These are phyloP conservation scores for Corchorus capsularis DNA, from an alignment of 345 rosid genomes.

Conservation along the genomic window DNA sequence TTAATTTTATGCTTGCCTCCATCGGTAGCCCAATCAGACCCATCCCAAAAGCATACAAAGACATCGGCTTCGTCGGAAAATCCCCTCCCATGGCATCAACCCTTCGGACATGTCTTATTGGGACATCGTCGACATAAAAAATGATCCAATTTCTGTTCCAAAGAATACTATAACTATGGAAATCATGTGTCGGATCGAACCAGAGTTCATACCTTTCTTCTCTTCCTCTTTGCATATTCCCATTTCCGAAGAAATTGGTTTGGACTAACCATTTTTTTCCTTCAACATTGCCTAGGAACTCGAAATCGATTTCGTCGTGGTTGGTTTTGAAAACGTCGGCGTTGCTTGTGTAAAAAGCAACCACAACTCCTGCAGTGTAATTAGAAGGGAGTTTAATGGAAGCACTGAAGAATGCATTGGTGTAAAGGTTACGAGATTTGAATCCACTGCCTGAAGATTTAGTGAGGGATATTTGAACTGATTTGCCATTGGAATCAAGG, in stretches of 20 bases:
- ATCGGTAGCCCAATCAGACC: conserved; percentile 85
- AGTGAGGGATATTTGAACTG: conserved; percentile 1
- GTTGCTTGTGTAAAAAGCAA: conserved; percentile 89
- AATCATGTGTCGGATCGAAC: conserved; percentile 92
- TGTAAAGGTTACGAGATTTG: conserved; percentile 76
- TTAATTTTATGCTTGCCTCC: conserved; percentile 86
- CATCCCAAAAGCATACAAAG: conserved; percentile 91
- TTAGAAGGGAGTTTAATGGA: conserved; percentile 84
- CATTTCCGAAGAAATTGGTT: conserved; percentile 86
- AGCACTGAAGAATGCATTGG: conserved; percentile 87
- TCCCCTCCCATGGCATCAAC: conserved; percentile 70
- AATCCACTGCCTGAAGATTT: conserved; percentile 45
- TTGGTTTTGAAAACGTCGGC: conserved; percentile 77
- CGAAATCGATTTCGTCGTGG: conserved; percentile 93
- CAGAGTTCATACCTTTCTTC: conserved; percentile 90
- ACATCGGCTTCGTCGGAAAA: conserved; percentile 92
- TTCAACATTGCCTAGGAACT: conserved; percentile 87
- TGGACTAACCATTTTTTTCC: conserved; percentile 95
- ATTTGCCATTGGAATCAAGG: background rate
- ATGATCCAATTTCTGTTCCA: conserved; percentile 61
- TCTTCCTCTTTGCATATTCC: conserved; percentile 70
- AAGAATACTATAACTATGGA: conserved; percentile 79
- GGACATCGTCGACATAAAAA: conserved; percentile 69
- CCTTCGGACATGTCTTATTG: conserved; percentile 72
- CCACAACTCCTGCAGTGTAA: conserved; percentile 88